Percentiles rank a stretch among this genome's conserved stretches.
Conservation (phyloP, 148 eudicot genomes). For the Chenopodium album region DNA sequence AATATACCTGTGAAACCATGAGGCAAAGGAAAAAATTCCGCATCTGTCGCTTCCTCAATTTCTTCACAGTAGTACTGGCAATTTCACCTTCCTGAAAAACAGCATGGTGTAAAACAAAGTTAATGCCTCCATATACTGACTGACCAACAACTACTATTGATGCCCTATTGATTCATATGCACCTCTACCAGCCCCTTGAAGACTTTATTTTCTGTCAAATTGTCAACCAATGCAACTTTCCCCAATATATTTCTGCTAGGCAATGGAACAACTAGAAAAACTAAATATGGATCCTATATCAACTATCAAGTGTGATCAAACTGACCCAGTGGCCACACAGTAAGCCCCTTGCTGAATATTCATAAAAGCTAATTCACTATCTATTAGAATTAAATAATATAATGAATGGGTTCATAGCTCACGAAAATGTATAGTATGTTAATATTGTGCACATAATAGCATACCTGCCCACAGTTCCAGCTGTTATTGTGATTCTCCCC, state of each 20-base stretch:
- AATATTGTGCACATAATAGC: background rate
- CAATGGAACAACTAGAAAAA: background rate
- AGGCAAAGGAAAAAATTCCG: conserved; percentile 80
- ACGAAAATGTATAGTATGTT: background rate
- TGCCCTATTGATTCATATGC: conserved; percentile 3
- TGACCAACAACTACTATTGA: background rate
- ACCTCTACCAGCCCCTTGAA: conserved; percentile 2
- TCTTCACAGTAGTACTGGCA: conserved; percentile 68
- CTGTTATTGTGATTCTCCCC: conserved; percentile 98
- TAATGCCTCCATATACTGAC: background rate
- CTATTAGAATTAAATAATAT: background rate
- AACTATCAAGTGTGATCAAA: background rate
- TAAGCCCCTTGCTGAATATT: background rate
- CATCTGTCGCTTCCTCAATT: conserved; percentile 87
- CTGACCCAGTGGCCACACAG: background rate
- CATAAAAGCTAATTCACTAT: background rate
- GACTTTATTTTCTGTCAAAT: background rate
- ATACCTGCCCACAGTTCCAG: conserved; percentile 99
- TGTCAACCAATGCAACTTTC: background rate
- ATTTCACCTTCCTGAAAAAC: conserved; percentile 80
- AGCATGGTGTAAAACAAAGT: conserved; percentile 11
- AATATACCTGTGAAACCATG: conserved; percentile 92
- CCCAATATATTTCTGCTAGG: too few species aligned
- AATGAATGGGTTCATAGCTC: background rate
- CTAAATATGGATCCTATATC: background rate